phyloP scores from a whole-genome alignment of 2,329 filamentous ascomycete species.

The Epichloe gansuensis region DNA sequence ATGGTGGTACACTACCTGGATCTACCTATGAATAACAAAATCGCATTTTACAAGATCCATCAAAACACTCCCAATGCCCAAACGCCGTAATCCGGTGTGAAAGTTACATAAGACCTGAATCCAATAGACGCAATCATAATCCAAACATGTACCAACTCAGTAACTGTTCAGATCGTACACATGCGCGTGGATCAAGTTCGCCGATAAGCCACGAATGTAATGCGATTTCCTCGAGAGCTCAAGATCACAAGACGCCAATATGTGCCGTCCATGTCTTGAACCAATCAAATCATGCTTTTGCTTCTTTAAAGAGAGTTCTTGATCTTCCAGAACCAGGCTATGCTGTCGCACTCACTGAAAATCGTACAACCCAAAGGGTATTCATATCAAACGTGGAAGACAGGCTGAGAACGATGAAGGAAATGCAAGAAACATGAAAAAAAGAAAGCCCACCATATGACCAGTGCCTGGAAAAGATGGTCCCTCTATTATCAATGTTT shows the following conservation, averaged over 20 bases:
- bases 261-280: conserved; percentile 2
- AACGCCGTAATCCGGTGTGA: conserved; percentile 5
- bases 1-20: conserved; percentile 10
- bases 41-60: not conserved
- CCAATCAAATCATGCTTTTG: conserved; percentile 5
- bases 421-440: not conserved
- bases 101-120: not conserved
- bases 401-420: not conserved
- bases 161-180: not conserved
- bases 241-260: not conserved
- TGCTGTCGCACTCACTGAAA: conserved; percentile 9
- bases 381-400: conserved; percentile 3
- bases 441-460: not conserved
- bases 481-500: not conserved
- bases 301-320: not conserved
- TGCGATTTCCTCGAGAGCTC: not conserved
- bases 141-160: not conserved
- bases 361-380: conserved; percentile 10
- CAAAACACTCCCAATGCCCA: conserved; percentile 2
- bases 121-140: conserved; percentile 1
- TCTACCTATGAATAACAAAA: conserved; percentile 6
- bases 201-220: not conserved
- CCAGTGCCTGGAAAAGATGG: not conserved
- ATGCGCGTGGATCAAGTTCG: not conserved
- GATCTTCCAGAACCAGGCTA: conserved; percentile 8